A percentile compares a stretch with the other conserved stretches of the same genome.
Evolutionary conservation across 495 filamentous ascomycete genomes (phyloP).

Genomic region (Clavariopsis aquatica): DNA sequence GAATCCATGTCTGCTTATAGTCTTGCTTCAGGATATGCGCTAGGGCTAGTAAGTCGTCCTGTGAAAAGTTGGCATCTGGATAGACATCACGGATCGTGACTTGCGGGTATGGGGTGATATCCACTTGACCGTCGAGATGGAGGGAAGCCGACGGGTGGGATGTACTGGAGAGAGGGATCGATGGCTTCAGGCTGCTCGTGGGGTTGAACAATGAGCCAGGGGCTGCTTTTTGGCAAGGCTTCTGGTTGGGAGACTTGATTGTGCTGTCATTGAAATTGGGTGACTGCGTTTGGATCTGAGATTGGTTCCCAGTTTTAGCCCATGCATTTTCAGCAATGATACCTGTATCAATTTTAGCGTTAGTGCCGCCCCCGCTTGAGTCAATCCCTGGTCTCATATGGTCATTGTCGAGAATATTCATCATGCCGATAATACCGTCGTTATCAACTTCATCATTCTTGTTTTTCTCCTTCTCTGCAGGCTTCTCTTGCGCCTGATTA

Average conservation of each 20-base stretch:
- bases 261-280: neutral
- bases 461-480: slow-evolving; percentile 12
- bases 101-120: neutral
- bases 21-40: slow-evolving; percentile 38
- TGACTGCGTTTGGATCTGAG: neutral
- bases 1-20: slow-evolving; percentile 34
- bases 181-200: no score
- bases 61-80: slow-evolving; percentile 28
- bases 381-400: neutral
- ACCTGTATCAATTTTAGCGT: neutral
- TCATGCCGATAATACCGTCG: neutral
- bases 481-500: slow-evolving; percentile 4
- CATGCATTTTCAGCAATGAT: neutral
- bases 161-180: no score
- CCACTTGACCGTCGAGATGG: no score
- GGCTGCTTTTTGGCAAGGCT: no score
- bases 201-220: no score
- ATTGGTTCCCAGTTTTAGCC: neutral
- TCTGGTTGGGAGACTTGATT: neutral
- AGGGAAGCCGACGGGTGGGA: no score
- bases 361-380: neutral
- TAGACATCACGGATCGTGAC: slow-evolving; percentile 7
- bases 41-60: slow-evolving; percentile 35
- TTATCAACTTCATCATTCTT: neutral
- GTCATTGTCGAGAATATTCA: neutral